Evolutionary conservation across 176 grass and related monocot genomes (phyloP), one percentile per base, ranked within the genome.

Genomic region (Juncus effusus): DNA sequence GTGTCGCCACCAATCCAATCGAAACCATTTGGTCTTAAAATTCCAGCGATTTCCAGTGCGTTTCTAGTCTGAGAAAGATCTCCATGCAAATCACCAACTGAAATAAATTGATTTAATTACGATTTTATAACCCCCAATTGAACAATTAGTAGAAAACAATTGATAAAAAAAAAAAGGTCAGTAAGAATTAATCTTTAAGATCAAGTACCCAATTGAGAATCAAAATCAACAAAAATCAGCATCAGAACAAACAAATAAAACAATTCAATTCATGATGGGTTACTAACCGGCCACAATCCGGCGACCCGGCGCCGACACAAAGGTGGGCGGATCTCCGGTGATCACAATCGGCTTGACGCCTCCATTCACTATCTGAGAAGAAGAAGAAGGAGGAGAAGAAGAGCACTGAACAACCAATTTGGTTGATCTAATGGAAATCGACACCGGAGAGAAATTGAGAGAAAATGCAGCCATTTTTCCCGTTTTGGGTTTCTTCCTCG

Each of bases 1-100:
- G 94, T 87, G 28, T 77, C 77, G n/a, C 85, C 78, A 40, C 94
- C 94, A n/a, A 83, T 99, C 88, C 88, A 93, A 0, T 86, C 59
- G 64, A 78, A 79, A 41, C 62, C 64, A 62, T 93, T 69, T 38
- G 69, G 15, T 75, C 85, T 87, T 40, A 99, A 70, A 56, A 99
- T 64, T 7, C 94, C 88, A 38, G 94, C 85, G 67, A 87, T 65
- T 74, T 76, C 60, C 13, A 99, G 81, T 19, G 88, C 94, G 19
- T 72, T 56, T 37, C 80, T 73, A 36, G 88, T 93, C 63, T 99
- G 89, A 75, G 74, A 64, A 11, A 99, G 69, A 70, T 99, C 94
- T 1, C 94, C 94, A 40, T 99, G 94, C 69, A 92, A 74, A 67
- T 99, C 94, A 3, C 94, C 94, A 45, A 96, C 92, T 96, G 82